These are phyloP conservation scores for Suillus occidentalis DNA, from an alignment of 768 basidiomycete species.

Conservation along the genomic window DNA sequence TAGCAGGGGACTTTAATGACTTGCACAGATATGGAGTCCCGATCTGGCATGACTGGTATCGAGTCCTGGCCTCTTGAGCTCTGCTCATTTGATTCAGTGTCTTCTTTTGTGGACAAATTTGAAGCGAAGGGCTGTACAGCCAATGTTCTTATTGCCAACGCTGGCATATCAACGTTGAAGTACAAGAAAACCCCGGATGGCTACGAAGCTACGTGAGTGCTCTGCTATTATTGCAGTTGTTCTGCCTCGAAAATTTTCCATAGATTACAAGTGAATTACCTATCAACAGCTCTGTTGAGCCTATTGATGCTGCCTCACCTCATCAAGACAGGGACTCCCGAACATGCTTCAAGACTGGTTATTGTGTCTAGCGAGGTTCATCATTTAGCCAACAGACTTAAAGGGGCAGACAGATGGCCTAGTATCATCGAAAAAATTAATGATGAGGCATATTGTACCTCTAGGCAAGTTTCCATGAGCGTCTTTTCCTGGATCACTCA, in stretches of 20 bases:
- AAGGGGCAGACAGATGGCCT: conserved; percentile 15
- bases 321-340: conserved; percentile 25
- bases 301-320: conserved; percentile 37
- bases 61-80: conserved; percentile 38
- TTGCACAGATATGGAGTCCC: conserved; percentile 21
- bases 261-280: conserved; percentile 38
- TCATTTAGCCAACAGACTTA: conserved; percentile 15
- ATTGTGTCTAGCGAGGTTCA: conserved; percentile 33
- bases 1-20: neutral
- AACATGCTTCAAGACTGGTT: conserved; percentile 27
- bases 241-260: neutral
- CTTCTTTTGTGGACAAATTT: conserved; percentile 29
- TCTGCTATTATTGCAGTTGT: neutral
- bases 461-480: conserved; percentile 17
- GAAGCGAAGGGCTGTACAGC: conserved; percentile 29
- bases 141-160: conserved; percentile 34
- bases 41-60: conserved; percentile 8
- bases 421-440: conserved; percentile 31
- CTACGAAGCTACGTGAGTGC: conserved; percentile 36
- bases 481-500: neutral
- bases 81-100: conserved; percentile 32
- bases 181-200: conserved; percentile 35
- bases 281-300: conserved; percentile 36
- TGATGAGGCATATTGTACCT: conserved; percentile 28
- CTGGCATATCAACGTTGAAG: conserved; percentile 19